Conservation (phyloP, 1,139 yeast genomes). For the Arxiozyma slooffiae region DNA sequence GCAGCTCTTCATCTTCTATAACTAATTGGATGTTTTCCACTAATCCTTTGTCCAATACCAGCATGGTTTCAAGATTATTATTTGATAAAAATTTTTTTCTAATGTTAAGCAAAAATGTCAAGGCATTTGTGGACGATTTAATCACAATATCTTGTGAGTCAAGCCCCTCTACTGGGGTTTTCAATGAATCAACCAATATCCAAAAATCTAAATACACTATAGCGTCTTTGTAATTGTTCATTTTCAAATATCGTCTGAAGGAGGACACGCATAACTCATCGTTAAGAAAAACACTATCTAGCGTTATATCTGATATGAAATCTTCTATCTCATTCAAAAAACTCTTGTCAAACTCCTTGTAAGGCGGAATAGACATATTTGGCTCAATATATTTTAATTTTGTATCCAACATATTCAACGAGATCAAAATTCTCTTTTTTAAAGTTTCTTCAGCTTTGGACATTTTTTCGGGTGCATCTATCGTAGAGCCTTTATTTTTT, state of each 20-base stretch:
- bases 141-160: slow-evolving; percentile 25
- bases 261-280: slow-evolving; percentile 12
- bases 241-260: slow-evolving; percentile 15
- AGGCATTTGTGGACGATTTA: slow-evolving; percentile 9
- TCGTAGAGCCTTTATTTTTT: background rate
- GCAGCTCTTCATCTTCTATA: background rate
- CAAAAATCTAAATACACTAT: slow-evolving; percentile 43
- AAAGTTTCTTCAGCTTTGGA: slow-evolving; percentile 16
- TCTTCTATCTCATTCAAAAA: slow-evolving; percentile 12
- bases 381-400: slow-evolving; percentile 18
- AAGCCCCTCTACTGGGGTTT: slow-evolving; percentile 60
- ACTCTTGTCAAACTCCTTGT: slow-evolving; percentile 2
- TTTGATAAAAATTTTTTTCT: slow-evolving; percentile 11
- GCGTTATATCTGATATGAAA: slow-evolving; percentile 12
- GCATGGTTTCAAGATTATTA: slow-evolving; percentile 11
- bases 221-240: slow-evolving; percentile 10
- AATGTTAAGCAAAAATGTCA: slow-evolving; percentile 9
- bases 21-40: slow-evolving; percentile 13
- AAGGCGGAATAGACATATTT: background rate
- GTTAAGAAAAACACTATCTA: slow-evolving; percentile 14
- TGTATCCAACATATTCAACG: slow-evolving; percentile 31
- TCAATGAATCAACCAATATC: slow-evolving; percentile 55
- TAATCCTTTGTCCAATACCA: slow-evolving; percentile 13
- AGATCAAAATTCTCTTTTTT: slow-evolving; percentile 29
- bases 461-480: background rate